Evolutionary conservation across 495 filamentous ascomycete genomes (phyloP), one percentile per base, ranked within the genome.

Genomic region (Clohesyomyces aquaticus): DNA sequence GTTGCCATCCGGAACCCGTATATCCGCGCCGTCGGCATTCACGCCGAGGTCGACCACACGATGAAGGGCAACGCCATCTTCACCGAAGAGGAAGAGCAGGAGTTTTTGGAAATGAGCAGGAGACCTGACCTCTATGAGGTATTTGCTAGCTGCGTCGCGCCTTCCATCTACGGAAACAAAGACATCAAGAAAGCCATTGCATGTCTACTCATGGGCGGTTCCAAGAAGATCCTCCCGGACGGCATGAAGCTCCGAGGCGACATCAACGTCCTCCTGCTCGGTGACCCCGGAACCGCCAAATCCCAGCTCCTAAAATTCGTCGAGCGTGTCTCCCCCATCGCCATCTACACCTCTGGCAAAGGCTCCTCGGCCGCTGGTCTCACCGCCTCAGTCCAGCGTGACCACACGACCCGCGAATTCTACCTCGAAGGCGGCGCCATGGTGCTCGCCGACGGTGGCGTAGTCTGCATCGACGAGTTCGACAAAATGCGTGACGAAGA

Each of bases 401-500:
- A 99, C 72, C 85, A 85, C 16, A 87, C 85, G 18, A 96, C 95
- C 0, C 87, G 95, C 48, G 94, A 99, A 75, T 98, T 99, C 75
- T 98, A 98, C 72, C 85, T 99, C 3, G 95, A 99, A 80, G 95
- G 95, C 55, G 95, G 95, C 74, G 95, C 95, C 29, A 98, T 99
- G 95, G 95, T 99, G 32, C 85, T 99, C 25, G 95, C 95, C 1
- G 95, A 99, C 69, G 93, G 93, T 12, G 95, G 95, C 71, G 95
- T 98, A 8, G 95, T 98, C 21, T 99, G 95, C 78, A 99, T 99
- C 75, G 95, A 99, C 73, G 95, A 99, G 76, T 99, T 99, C 74
- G 95, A 99, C 79, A 99, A 99, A 80, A 99, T 99, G 95, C 84
- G 95, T 60, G 95, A 99, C 75, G 95, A 99, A 75, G 95, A 99